A percentile compares a stretch with the other conserved stretches of the same genome.
These are phyloP conservation scores for Lepiota brunneoincarnata DNA, from an alignment of 768 basidiomycete genomes.

Conservation along the genomic window DNA sequence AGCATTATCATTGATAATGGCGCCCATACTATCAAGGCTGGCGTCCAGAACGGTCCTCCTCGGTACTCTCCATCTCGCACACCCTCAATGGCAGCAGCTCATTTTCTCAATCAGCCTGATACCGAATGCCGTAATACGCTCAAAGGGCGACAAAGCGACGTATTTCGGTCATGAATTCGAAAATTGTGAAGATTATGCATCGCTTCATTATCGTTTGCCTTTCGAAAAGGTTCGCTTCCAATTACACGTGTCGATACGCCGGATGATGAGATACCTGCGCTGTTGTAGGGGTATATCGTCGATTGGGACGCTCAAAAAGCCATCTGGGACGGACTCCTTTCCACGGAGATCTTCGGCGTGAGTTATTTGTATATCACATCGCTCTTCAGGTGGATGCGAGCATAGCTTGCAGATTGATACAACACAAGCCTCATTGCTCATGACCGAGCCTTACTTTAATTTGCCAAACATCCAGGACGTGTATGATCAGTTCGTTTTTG, in stretches of 20 bases:
- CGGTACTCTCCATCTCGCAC: neutral
- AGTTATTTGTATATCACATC: slow-evolving; percentile 15
- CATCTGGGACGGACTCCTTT: slow-evolving; percentile 90
- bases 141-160: slow-evolving; percentile 77
- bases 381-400: neutral
- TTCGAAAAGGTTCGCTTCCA: slow-evolving; percentile 71
- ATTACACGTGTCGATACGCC: neutral
- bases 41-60: slow-evolving; percentile 38
- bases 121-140: slow-evolving; percentile 80
- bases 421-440: slow-evolving; percentile 66
- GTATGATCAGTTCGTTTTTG: slow-evolving; percentile 94
- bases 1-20: slow-evolving; percentile 87
- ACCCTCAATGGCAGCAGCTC: slow-evolving; percentile 4
- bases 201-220: slow-evolving; percentile 79
- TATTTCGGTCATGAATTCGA: slow-evolving; percentile 87
- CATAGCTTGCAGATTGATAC: slow-evolving; percentile 59
- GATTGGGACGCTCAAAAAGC: slow-evolving; percentile 97
- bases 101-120: slow-evolving; percentile 47
- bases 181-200: slow-evolving; percentile 74
- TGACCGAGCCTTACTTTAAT: slow-evolving; percentile 96
- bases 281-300: slow-evolving; percentile 76
- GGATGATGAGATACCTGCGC: slow-evolving; percentile 18
- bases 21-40: slow-evolving; percentile 77
- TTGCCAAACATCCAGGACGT: slow-evolving; percentile 87
- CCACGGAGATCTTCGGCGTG: slow-evolving; percentile 66